Evolutionary conservation across 169 alveolate genomes (phyloP).

Genomic region (Plasmodium inui): DNA sequence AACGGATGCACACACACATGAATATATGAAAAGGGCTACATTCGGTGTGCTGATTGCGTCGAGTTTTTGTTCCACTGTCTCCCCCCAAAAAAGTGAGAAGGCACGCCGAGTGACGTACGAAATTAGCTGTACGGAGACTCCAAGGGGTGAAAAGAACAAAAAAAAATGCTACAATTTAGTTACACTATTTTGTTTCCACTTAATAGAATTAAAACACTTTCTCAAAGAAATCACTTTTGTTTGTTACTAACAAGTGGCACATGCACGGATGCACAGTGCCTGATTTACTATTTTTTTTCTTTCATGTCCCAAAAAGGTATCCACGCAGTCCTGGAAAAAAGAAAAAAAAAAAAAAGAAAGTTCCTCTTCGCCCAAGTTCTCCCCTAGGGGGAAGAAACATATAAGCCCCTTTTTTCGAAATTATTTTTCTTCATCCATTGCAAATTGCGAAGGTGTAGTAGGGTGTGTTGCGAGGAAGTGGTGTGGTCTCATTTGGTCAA

Average conservation of each 20-base stretch:
- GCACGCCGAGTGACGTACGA: not conserved
- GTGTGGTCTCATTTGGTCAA: not conserved
- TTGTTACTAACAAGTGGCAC: not conserved
- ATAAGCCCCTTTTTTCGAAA: not conserved
- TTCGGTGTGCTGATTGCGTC: not conserved
- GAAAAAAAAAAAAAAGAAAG: too few relatives aligned
- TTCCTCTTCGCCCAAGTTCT: not conserved
- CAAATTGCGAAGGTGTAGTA: not conserved
- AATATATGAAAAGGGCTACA: not conserved
- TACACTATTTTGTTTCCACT: not conserved
- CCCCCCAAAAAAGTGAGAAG: not conserved
- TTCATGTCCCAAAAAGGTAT: not conserved
- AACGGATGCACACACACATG: not conserved
- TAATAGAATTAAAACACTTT: not conserved
- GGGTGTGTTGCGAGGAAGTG: not conserved
- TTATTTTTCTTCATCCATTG: not conserved
- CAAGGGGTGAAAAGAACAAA: not conserved
- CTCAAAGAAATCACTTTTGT: not conserved
- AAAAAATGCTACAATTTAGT: not conserved
- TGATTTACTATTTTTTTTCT: too few relatives aligned
- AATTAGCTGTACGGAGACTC: not conserved
- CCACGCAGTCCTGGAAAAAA: not conserved
- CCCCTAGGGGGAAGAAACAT: not conserved
- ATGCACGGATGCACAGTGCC: not conserved
- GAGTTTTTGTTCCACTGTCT: not conserved